Evolutionary conservation across 2,329 filamentous ascomycete genomes (phyloP).

Genomic region (Stemphylium vesicarium): DNA sequence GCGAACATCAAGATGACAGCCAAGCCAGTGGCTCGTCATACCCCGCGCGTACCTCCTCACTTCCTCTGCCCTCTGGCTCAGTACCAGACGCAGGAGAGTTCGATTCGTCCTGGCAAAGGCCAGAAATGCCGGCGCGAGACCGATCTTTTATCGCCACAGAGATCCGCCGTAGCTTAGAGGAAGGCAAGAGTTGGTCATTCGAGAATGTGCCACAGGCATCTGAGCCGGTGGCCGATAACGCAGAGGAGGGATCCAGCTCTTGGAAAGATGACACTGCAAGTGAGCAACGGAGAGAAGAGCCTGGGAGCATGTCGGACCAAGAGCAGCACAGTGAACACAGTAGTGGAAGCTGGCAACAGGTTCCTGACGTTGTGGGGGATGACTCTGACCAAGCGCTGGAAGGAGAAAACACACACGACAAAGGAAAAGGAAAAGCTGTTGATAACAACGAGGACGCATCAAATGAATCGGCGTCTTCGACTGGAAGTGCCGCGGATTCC

Average conservation of each 20-base stretch:
- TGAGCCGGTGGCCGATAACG: conserved; percentile 2
- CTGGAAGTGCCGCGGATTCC: conserved; percentile 1
- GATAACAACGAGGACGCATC: conserved; percentile 8
- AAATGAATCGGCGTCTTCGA: conserved; percentile 3
- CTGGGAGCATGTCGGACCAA: conserved; percentile 25
- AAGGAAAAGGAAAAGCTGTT: conserved; percentile 36
- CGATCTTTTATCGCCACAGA: conserved; percentile 55
- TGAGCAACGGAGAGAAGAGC: conserved; percentile 4
- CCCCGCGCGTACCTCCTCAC: conserved; percentile 23
- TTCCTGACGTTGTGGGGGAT: conserved; percentile 38
- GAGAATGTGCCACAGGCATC: conserved; percentile 26
- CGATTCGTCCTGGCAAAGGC: conserved; percentile 40
- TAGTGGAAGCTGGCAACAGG: conserved; percentile 51
- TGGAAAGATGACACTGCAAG: conserved; percentile 33
- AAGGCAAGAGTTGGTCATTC: conserved; percentile 46
- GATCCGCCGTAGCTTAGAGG: conserved; percentile 57
- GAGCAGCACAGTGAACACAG: conserved; percentile 46
- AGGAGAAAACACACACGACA: conserved; percentile 28
- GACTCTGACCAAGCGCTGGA: conserved; percentile 37
- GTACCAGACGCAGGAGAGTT: conserved; percentile 2
- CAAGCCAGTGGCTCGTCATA: conserved; percentile 11
- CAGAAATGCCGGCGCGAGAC: conserved; percentile 56
- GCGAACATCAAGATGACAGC: conserved; percentile 2
- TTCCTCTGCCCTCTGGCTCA: conserved; percentile 7
- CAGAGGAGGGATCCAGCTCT: conserved; percentile 22